Conservation (phyloP, 2,329 filamentous ascomycete genomes). For the Westerdykella aurantiaca region DNA sequence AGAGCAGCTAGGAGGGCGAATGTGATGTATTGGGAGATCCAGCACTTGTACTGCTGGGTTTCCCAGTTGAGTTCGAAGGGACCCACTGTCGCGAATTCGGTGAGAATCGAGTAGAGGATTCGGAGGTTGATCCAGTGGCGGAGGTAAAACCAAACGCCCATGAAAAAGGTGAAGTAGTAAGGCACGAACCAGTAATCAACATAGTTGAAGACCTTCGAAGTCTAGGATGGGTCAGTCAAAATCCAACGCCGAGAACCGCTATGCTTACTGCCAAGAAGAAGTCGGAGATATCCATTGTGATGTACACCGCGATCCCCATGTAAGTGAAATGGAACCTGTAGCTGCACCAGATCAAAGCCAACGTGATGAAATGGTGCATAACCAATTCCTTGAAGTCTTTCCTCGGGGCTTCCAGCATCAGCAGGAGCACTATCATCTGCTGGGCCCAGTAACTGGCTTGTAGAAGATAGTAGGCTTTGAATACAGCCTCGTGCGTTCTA, state of each 20-base stretch:
- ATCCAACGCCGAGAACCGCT: neutral
- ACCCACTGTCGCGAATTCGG: conserved; percentile 67
- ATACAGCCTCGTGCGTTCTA: conserved; percentile 66
- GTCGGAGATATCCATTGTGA: conserved; percentile 89
- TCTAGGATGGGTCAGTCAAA: conserved; percentile 46
- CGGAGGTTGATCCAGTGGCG: conserved; percentile 78
- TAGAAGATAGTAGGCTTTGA: conserved; percentile 96
- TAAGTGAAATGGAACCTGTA: conserved; percentile 97
- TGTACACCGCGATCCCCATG: conserved; percentile 88
- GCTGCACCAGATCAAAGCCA: conserved; percentile 75
- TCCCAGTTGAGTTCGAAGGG: conserved; percentile 73
- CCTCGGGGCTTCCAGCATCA: conserved; percentile 85
- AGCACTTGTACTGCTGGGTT: conserved; percentile 70
- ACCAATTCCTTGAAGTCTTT: conserved; percentile 96
- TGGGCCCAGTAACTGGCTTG: conserved; percentile 94
- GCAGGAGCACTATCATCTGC: conserved; percentile 79
- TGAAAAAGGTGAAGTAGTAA: conserved; percentile 80
- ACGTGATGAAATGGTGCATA: conserved; percentile 82
- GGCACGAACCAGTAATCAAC: conserved; percentile 71
- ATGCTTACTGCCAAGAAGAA: conserved; percentile 85
- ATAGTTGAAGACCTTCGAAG: conserved; percentile 89
- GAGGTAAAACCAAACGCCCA: conserved; percentile 79
- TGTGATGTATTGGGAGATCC: conserved; percentile 62
- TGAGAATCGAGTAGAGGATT: conserved; percentile 70
- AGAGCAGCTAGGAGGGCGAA: conserved; percentile 58